Percentiles rank a stretch among this genome's conserved stretches.
Conservation (phyloP, 129 eudicot species). For the Scalesia atractyloides region DNA sequence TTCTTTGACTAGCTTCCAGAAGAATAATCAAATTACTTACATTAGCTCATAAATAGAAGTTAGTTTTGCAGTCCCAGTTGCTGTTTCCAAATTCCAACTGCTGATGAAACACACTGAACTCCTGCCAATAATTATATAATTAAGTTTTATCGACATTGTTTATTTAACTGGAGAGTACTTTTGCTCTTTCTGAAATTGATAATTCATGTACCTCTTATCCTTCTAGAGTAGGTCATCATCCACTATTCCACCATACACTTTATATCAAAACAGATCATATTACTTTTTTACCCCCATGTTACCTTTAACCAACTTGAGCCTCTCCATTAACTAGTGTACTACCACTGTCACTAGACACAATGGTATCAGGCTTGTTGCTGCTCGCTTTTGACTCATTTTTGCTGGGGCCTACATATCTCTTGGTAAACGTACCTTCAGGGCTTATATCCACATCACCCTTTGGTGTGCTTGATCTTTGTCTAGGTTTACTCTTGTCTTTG, state of each 20-base stretch:
- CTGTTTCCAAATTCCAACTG: conserved; percentile 14
- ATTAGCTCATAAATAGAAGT: conserved; percentile 2
- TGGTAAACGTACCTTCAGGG: conserved; percentile 44
- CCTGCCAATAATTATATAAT: conserved; percentile 24
- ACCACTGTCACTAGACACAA: conserved; percentile 42
- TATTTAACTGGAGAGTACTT: background rate
- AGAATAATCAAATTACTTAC: background rate
- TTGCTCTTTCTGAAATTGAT: background rate
- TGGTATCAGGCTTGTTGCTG: conserved; percentile 42
- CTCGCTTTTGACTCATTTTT: conserved; percentile 48
- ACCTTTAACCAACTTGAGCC: conserved; percentile 58
- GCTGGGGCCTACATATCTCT: conserved; percentile 43
- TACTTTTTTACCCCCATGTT: conserved; percentile 15
- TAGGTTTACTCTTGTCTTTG: conserved; percentile 50
- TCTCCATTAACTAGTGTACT: conserved; percentile 65
- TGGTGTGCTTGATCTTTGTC: conserved; percentile 32
- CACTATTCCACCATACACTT: no score
- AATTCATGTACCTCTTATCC: conserved; percentile 21
- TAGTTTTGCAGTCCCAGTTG: conserved; percentile 5
- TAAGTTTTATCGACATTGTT: no score
- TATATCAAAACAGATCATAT: conserved; percentile 17
- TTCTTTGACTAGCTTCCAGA: background rate
- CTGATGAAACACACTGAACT: conserved; percentile 17
- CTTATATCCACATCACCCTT: conserved; percentile 36
- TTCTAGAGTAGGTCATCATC: conserved; percentile 17